Conservation (phyloP, 2,329 filamentous ascomycete genomes). For the Paracamarosporium sp. region DNA sequence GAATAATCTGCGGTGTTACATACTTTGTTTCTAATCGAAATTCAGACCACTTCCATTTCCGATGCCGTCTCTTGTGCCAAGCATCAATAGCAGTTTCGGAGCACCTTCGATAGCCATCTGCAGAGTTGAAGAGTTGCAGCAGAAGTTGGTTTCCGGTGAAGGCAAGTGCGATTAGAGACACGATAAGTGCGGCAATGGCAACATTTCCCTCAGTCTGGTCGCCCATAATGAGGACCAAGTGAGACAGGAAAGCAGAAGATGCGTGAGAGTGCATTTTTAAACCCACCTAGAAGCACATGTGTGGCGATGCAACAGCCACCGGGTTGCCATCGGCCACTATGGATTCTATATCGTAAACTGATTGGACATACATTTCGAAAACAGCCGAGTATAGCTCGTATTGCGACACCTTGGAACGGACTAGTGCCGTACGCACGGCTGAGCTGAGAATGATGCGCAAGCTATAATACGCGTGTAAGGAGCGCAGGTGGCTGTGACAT, state of each 20-base stretch:
- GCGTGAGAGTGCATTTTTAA: too few relatives aligned
- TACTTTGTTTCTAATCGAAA: conserved; percentile 13
- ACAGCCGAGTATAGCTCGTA: too few relatives aligned
- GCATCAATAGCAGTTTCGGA: conserved; percentile 9
- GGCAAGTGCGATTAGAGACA: conserved; percentile 10
- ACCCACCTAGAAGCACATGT: too few relatives aligned
- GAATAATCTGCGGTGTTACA: conserved; percentile 11
- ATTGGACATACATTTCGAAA: too few relatives aligned
- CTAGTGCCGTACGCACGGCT: too few relatives aligned
- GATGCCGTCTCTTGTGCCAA: conserved; percentile 7
- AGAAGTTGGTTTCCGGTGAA: conserved; percentile 10
- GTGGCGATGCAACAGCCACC: too few relatives aligned
- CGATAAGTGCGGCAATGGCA: conserved; percentile 10
- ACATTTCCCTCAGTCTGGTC: conserved; percentile 3
- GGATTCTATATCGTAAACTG: too few relatives aligned
- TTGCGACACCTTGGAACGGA: too few relatives aligned
- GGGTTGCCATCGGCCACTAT: too few relatives aligned
- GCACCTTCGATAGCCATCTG: conserved; percentile 13
- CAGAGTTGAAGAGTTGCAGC: conserved; percentile 9
- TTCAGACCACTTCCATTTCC: conserved; percentile 10
- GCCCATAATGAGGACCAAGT: background rate
- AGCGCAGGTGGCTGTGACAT: too few relatives aligned
- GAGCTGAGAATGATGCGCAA: too few relatives aligned
- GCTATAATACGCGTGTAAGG: too few relatives aligned
- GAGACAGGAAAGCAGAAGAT: background rate